phyloP scores from a whole-genome alignment of 441 rosid genomes.

The Populus hybrid region DNA sequence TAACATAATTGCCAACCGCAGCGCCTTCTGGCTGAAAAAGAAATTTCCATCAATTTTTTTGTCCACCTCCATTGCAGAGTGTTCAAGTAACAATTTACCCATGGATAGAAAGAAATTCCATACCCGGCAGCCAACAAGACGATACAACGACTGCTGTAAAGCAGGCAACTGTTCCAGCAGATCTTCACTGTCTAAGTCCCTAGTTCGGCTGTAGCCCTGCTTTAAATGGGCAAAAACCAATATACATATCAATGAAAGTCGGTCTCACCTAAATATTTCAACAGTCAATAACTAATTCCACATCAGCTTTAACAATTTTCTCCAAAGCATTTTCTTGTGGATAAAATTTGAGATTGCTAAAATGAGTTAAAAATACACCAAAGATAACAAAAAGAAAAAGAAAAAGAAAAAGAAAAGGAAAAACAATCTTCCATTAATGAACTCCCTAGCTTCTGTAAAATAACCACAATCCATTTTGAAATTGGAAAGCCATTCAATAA shows the following conservation, averaged over 20 bases:
- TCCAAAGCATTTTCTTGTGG: neutral
- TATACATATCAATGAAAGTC: neutral
- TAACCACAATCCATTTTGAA: neutral
- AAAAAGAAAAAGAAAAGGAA: neutral
- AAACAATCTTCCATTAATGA: neutral
- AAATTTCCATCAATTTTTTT: slow-evolving; percentile 8
- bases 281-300: neutral
- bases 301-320: neutral
- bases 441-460: neutral
- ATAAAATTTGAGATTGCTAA: neutral
- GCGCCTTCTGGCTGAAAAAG: slow-evolving; percentile 95
- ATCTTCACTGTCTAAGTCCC: slow-evolving; percentile 82
- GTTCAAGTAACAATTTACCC: slow-evolving; percentile 9
- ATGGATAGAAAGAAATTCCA: neutral
- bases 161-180: slow-evolving; percentile 88
- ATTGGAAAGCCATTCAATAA: no score
- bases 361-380: neutral
- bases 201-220: slow-evolving; percentile 88
- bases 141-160: slow-evolving; percentile 80
- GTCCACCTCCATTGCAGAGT: slow-evolving; percentile 8
- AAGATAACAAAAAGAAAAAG: neutral
- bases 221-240: slow-evolving; percentile 4
- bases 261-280: neutral
- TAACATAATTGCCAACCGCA: slow-evolving; percentile 75
- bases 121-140: slow-evolving; percentile 96